These are phyloP conservation scores for Colletotrichum liaoningense DNA, from an alignment of 2,329 filamentous ascomycete genomes.

Conservation along the genomic window DNA sequence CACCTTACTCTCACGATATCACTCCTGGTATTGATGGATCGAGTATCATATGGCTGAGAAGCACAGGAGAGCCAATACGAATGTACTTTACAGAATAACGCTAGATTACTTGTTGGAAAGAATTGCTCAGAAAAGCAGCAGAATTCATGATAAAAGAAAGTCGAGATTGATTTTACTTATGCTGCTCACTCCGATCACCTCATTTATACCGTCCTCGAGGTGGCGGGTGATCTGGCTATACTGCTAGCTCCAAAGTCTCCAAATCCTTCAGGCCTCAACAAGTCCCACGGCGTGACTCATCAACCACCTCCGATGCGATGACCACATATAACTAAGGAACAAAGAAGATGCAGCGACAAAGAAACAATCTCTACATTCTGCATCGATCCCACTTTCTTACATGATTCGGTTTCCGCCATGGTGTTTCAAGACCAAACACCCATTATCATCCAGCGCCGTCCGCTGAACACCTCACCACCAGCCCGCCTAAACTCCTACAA, in stretches of 20 bases:
- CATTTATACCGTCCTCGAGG: accelerated
- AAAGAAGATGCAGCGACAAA: neutral
- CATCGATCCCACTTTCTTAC: no score
- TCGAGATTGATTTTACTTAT: no score
- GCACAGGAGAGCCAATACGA: no score
- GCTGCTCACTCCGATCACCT: no score
- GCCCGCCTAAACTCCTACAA: neutral
- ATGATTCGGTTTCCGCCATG: no score
- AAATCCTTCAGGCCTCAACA: neutral
- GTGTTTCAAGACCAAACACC: accelerated
- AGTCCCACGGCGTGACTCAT: neutral
- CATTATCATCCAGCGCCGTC: neutral
- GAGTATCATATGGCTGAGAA: no score
- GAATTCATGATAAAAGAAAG: accelerated
- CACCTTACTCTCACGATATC: accelerated
- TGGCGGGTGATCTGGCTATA: no score
- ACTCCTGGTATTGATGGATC: accelerated
- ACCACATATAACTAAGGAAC: no score
- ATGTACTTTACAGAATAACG: no score
- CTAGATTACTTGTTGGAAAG: accelerated
- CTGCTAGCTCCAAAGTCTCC: neutral
- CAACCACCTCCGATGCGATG: accelerated
- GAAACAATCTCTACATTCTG: accelerated
- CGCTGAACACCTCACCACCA: neutral
- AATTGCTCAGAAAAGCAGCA: no score